Evolutionary conservation across 2,329 filamentous ascomycete species (phyloP), one percentile per base, ranked within the genome.

Genomic region (Fusarium scirpi): DNA sequence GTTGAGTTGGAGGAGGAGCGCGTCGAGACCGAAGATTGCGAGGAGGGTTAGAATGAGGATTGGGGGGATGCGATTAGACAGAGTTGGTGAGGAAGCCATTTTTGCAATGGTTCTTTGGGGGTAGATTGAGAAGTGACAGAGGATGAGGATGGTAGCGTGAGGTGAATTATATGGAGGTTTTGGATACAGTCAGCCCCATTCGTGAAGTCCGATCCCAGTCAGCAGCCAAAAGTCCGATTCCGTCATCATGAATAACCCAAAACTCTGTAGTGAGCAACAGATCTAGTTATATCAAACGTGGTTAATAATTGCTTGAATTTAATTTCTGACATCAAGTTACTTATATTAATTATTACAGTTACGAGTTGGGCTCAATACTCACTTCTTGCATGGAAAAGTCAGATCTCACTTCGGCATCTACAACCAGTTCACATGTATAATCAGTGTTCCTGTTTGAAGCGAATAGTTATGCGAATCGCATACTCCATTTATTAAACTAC

Each of bases 11-110:
- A 68, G 60, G 13, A 65, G 27, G 27, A 76, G 62, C 34, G 70
- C 61, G 63, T 76, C 70, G n/a, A 66, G 22, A 24, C 52, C 72
- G 22, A 76, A 68, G 54, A 74, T 20, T n/a, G 59, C 44, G 53
- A 76, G 45, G 49, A 53, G 12, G 34, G 38, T 16, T 22, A 76
- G 57, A 56, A 70, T 20, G 24, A 53, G 25, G 8, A 76, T 52
- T 29, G 73, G 44, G 5, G 65, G 27, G 11, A 67, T 48, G 13
- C 67, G 70, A 12, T 48, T 55, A 40, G 65, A 54, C 11, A 70
- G 2, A 3, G 29, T 68, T 5, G 62, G 29, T 12, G 53, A 44
- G 4, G 63, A 49, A 40, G 58, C 18, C 47, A 69, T 60, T 25
- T n/a, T 45, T 52, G 58, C 47, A 22, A 6, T 22, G 22, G 22